Evolutionary conservation across 768 basidiomycete species (phyloP).

Genomic region (Amanita inopinata): DNA sequence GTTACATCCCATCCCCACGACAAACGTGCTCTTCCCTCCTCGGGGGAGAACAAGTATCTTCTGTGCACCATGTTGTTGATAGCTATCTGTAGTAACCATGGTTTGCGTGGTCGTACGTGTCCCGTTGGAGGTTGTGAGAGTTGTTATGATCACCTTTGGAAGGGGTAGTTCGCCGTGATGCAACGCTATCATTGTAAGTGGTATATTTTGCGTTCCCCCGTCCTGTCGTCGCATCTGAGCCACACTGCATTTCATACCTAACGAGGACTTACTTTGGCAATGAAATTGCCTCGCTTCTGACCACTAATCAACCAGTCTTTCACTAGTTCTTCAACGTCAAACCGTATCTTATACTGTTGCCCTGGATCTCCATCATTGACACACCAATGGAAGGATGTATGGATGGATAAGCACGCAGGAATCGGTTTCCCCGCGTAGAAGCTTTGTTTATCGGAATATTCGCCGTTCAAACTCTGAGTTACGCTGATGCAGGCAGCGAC

Average conservation of each 20-base stretch:
- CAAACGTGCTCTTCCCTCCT: constrained; percentile 73
- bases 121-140: constrained; percentile 43
- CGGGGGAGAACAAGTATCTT: constrained; percentile 74
- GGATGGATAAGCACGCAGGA: constrained; percentile 53
- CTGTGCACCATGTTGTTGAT: constrained; percentile 80
- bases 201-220: constrained; percentile 43
- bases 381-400: constrained; percentile 75
- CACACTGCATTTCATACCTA: constrained; percentile 8
- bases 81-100: constrained; percentile 64
- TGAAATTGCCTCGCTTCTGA: constrained; percentile 75
- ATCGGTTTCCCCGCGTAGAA: constrained; percentile 87
- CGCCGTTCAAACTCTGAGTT: constrained; percentile 27
- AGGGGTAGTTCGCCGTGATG: constrained; percentile 74
- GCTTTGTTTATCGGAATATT: constrained; percentile 21
- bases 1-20: constrained; percentile 59
- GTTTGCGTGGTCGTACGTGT: constrained; percentile 48
- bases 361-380: constrained; percentile 29
- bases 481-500: constrained; percentile 48
- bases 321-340: constrained; percentile 72
- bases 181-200: constrained; percentile 76
- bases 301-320: constrained; percentile 90
- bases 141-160: constrained; percentile 60
- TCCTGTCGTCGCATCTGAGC: constrained; percentile 34
- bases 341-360: constrained; percentile 51
- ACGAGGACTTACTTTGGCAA: constrained; percentile 46